These are phyloP conservation scores for Colletotrichum lentis DNA, from an alignment of 2,329 filamentous ascomycete genomes.

Conservation along the genomic window DNA sequence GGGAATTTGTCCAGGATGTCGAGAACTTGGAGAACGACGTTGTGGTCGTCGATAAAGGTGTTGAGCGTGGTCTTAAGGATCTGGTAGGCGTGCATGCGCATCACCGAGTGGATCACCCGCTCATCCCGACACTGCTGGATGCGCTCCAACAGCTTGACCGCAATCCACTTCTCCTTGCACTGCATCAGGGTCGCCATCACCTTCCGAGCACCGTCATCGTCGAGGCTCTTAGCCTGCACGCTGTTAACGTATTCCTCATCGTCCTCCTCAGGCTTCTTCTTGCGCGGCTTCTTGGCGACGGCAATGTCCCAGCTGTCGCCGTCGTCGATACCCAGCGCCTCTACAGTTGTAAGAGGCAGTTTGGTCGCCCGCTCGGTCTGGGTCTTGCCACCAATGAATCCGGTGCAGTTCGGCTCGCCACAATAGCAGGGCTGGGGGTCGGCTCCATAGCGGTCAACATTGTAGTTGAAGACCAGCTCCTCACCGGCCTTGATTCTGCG, in stretches of 20 bases:
- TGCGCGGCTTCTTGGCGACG: conserved; percentile 87
- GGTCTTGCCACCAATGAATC: conserved; percentile 96
- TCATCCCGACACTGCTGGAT: conserved; percentile 90
- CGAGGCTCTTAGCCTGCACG: conserved; percentile 78
- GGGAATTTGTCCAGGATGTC: conserved; percentile 90
- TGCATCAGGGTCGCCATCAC: conserved; percentile 97
- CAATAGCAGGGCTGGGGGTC: conserved; percentile 98
- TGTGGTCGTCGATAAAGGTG: conserved; percentile 87
- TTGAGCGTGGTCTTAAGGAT: conserved; percentile 88
- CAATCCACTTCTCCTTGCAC: conserved; percentile 99
- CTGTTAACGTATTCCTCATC: conserved; percentile 97
- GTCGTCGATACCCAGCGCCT: conserved; percentile 94
- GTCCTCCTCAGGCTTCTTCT: conserved; percentile 90
- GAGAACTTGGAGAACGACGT: conserved; percentile 87
- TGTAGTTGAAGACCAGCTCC: conserved; percentile 99
- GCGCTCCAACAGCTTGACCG: conserved; percentile 88
- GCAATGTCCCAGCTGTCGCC: conserved; percentile 90
- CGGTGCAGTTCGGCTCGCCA: conserved; percentile 90
- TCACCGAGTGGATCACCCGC: conserved; percentile 83
- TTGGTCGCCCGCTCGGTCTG: conserved; percentile 96
- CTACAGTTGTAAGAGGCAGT: conserved; percentile 85
- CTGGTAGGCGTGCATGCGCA: conserved; percentile 96
- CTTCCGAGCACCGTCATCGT: conserved; percentile 86
- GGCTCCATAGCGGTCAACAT: conserved; percentile 96
- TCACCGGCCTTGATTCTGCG: conserved; percentile 86